These are phyloP conservation scores for Sporothrix variecibatus DNA, from an alignment of 2,329 filamentous ascomycete species.

Conservation along the genomic window DNA sequence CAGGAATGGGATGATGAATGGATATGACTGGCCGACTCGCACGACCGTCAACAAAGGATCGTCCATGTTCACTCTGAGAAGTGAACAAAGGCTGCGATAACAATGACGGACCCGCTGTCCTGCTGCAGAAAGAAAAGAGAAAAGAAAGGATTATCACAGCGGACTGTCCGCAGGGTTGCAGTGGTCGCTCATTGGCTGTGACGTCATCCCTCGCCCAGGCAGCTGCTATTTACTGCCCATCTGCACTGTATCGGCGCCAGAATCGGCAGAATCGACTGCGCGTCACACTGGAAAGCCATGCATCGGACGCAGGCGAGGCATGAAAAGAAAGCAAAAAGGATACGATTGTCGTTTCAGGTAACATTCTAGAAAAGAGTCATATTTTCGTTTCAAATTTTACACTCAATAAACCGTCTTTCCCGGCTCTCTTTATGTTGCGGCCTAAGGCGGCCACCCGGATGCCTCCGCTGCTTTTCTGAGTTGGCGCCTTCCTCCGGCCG, in stretches of 20 bases:
- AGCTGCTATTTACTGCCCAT: background rate
- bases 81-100: background rate
- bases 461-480: constrained; percentile 5
- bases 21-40: background rate
- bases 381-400: background rate
- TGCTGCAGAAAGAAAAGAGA: background rate
- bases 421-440: background rate
- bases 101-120: background rate
- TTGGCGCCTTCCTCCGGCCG: constrained; percentile 7
- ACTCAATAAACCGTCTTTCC: background rate
- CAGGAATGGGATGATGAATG: background rate
- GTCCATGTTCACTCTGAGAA: background rate
- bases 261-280: constrained; percentile 15
- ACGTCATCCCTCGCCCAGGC: constrained; percentile 23
- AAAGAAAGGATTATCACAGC: no score
- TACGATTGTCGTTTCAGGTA: background rate
- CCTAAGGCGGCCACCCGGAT: background rate
- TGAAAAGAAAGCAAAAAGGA: background rate
- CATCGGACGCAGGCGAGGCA: background rate
- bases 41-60: background rate
- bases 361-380: background rate
- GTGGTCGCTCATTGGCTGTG: constrained; percentile 23
- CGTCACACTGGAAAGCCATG: background rate
- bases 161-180: background rate
- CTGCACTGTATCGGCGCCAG: background rate